Conservation (phyloP, 2,329 filamentous ascomycete genomes). For the Catunica adiposa region DNA sequence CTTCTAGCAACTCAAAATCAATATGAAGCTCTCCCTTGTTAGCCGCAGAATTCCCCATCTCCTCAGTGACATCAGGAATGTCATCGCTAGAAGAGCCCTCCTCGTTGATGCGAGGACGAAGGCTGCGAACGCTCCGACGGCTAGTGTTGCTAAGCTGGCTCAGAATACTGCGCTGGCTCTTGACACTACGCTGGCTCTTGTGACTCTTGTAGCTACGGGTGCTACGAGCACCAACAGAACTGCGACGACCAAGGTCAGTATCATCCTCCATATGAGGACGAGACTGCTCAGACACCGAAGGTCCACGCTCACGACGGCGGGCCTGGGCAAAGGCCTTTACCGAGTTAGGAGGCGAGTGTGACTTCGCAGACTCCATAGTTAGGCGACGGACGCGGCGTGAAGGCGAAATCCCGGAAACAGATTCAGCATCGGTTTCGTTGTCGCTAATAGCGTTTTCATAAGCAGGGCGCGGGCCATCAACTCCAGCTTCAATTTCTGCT, state of each 20-base stretch:
- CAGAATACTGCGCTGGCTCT: background rate
- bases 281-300: constrained; percentile 35
- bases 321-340: constrained; percentile 94
- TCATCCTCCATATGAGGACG: constrained; percentile 29
- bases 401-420: constrained; percentile 26
- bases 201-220: constrained; percentile 36
- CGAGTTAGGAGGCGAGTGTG: constrained; percentile 81
- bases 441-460: constrained; percentile 66
- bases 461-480: constrained; percentile 26
- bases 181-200: constrained; percentile 45
- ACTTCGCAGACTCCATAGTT: constrained; percentile 44
- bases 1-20: constrained; percentile 87
- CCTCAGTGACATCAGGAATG: constrained; percentile 61
- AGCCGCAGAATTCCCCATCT: constrained; percentile 75
- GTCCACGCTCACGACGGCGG: constrained; percentile 63
- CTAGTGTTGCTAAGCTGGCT: background rate
- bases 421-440: constrained; percentile 55
- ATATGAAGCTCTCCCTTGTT: constrained; percentile 63
- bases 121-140: too few species aligned
- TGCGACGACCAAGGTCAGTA: constrained; percentile 19
- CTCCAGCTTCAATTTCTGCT: constrained; percentile 14
- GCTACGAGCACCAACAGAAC: constrained; percentile 9
- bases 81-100: constrained; percentile 45
- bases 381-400: constrained; percentile 34
- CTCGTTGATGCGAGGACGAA: constrained; percentile 39